Base-by-base conservation (phyloP, 1,284 basidiomycete species). In the Puccinia brachypodii region DNA sequence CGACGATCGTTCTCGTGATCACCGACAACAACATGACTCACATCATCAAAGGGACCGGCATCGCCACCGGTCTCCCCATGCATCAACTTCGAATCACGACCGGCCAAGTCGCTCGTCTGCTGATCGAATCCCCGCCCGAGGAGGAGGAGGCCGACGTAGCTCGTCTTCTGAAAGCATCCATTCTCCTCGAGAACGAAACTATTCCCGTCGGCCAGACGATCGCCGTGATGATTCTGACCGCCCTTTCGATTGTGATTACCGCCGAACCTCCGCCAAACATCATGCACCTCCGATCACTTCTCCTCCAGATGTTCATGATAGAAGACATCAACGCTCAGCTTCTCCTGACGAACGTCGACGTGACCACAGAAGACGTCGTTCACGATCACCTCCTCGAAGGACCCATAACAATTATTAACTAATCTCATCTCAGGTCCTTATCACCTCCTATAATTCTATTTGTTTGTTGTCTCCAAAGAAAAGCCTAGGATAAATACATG, bases 111-210 rank as follows among this genome's bases (percentile, higher is more conserved):
- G 53, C 13, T 62, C 36, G 14, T 60, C 56, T 13, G 16, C 22
- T 31, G 28, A 36, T 14, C 36, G 47, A 28, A n/a, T n/a, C 14
- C 1, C 44, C 11, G 47, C 3, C 22, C 47, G 31, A n/a, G n/a
- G n/a, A n/a, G n/a, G n/a, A n/a, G n/a, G n/a, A n/a, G 47, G 68
- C 13, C 38, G 68, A 71, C 68, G 40, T 7, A 71, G 68, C n/a
- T 25, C 71, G 11, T 33, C 47, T n/a, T 19, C 53, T 73, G 47
- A 73, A 53, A 53, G 28, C 9, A 33, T 19, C 22, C 71, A 31
- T n/a, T 73, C 53, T 44, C 64, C 64, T 68, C 38, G 64, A 25
- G 64, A 68, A 44, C 64, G 64, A 44, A 44, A 22, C 6, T 22
- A 33, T 36, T 50, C 71, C 19, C 71, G n/a, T 50, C 71, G 19